phyloP scores from a whole-genome alignment of 305 asterid genomes.

The Fraxinus latifolia region DNA sequence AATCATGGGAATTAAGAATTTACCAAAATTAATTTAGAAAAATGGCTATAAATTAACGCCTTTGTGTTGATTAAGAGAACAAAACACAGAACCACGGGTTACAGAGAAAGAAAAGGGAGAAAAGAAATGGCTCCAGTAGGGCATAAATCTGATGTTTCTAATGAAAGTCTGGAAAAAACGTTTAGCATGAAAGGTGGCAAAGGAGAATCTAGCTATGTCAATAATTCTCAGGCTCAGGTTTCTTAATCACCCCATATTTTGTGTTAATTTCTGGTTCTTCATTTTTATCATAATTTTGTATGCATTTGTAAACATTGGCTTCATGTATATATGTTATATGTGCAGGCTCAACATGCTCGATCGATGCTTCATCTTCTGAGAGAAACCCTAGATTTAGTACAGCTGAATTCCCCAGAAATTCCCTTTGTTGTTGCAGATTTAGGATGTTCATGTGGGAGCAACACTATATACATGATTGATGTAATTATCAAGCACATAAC shows the following conservation, averaged over 20 bases:
- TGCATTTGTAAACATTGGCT: neutral
- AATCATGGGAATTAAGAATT: neutral
- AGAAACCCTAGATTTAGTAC: constrained; percentile 63
- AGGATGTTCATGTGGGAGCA: constrained; percentile 94
- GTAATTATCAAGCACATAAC: constrained; percentile 71
- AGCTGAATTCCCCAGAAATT: constrained; percentile 43
- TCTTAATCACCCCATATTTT: neutral
- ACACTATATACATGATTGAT: constrained; percentile 75
- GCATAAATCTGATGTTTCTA: constrained; percentile 59
- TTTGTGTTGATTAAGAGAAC: neutral
- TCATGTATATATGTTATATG: neutral
- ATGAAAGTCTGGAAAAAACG: constrained; percentile 60
- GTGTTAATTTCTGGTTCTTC: neutral
- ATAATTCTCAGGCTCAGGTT: constrained; percentile 96
- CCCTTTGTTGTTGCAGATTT: constrained; percentile 83
- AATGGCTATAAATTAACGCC: neutral
- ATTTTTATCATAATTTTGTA: neutral
- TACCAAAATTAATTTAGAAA: neutral
- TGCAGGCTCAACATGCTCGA: constrained; percentile 31
- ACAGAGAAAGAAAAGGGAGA: neutral
- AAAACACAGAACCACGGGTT: neutral
- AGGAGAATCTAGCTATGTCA: constrained; percentile 84
- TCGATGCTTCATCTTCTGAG: constrained; percentile 76
- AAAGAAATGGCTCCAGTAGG: constrained; percentile 46
- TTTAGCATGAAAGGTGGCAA: constrained; percentile 56